Evolutionary conservation across 257 asterid genomes (phyloP).

Genomic region (Salvia rosmarinus): DNA sequence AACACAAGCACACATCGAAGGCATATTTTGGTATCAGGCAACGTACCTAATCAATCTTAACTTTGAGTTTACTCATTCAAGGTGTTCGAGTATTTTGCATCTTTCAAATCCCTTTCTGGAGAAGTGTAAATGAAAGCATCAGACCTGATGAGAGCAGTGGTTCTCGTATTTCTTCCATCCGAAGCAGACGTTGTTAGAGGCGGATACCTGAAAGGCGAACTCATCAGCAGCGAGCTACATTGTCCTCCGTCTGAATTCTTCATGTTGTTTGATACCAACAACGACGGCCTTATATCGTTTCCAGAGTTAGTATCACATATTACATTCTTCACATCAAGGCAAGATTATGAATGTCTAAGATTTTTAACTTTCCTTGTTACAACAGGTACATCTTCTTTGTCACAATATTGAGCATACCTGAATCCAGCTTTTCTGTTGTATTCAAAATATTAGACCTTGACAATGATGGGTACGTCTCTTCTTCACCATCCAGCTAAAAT

Average conservation of each 20-base stretch:
- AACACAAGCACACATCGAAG: not conserved
- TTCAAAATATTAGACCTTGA: slow-evolving; percentile 88
- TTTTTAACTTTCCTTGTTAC: not conserved
- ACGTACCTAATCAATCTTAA: not conserved
- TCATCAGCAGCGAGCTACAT: slow-evolving; percentile 46
- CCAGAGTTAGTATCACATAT: slow-evolving; percentile 63
- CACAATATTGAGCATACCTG: slow-evolving; percentile 85
- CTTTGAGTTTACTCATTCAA: slow-evolving; percentile 24
- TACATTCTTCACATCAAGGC: not conserved
- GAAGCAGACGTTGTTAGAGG: slow-evolving; percentile 71
- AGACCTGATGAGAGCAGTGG: slow-evolving; percentile 88
- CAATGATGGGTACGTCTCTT: slow-evolving; percentile 63
- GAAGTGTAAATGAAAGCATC: slow-evolving; percentile 81
- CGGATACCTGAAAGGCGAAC: slow-evolving; percentile 77
- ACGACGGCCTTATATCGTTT: slow-evolving; percentile 85
- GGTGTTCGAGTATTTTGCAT: slow-evolving; percentile 97
- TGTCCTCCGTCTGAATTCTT: slow-evolving; percentile 80
- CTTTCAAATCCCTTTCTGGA: slow-evolving; percentile 56
- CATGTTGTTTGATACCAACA: slow-evolving; percentile 85
- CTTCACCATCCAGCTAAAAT: not conserved
- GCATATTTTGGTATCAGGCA: not conserved
- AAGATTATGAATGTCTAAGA: not conserved
- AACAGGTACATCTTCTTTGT: slow-evolving; percentile 86
- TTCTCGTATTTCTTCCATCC: slow-evolving; percentile 90
- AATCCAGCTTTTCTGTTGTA: slow-evolving; percentile 80